Percentiles rank a stretch among this genome's conserved stretches.
Evolutionary conservation across 2,329 filamentous ascomycete species (phyloP).

Genomic region (Calonectria leucothoes): DNA sequence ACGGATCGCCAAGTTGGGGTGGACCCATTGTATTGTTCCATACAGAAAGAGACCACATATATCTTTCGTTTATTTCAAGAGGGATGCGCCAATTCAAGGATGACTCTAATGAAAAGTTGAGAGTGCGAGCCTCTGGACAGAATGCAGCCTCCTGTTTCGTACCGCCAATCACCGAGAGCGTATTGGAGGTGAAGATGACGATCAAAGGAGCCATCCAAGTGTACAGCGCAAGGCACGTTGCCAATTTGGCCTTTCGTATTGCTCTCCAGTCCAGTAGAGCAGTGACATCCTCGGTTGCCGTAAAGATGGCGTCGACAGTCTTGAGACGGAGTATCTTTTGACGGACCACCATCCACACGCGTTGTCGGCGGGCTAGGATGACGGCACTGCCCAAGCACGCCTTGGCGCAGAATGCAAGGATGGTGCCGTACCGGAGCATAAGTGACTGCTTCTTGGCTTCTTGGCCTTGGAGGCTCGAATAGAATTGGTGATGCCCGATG

Average conservation of each 20-base stretch:
- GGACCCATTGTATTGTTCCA: not conserved
- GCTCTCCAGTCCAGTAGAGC: not conserved
- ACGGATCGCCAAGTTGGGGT: not conserved
- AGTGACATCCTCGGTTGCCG: not conserved
- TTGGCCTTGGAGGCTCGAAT: not conserved
- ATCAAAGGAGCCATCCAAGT: conserved; percentile 2
- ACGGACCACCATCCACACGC: conserved; percentile 37
- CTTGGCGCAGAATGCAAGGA: conserved; percentile 38
- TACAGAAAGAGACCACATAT: not conserved
- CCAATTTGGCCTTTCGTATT: not conserved
- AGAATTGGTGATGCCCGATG: not conserved
- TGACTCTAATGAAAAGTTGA: not conserved
- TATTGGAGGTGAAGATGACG: not conserved
- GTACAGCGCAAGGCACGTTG: conserved; percentile 8
- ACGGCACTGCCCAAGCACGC: conserved; percentile 34
- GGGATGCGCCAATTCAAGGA: not conserved
- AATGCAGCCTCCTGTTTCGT: not conserved
- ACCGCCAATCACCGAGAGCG: not conserved
- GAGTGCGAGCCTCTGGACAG: not conserved
- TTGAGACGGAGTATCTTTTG: conserved; percentile 30
- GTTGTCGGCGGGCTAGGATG: conserved; percentile 35
- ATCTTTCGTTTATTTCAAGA: not conserved
- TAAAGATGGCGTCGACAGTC: conserved; percentile 20
- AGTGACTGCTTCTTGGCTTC: not conserved
- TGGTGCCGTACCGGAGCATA: conserved; percentile 10